These are phyloP conservation scores for Xylaria sp. DNA, from an alignment of 2,329 filamentous ascomycete species.

Conservation along the genomic window DNA sequence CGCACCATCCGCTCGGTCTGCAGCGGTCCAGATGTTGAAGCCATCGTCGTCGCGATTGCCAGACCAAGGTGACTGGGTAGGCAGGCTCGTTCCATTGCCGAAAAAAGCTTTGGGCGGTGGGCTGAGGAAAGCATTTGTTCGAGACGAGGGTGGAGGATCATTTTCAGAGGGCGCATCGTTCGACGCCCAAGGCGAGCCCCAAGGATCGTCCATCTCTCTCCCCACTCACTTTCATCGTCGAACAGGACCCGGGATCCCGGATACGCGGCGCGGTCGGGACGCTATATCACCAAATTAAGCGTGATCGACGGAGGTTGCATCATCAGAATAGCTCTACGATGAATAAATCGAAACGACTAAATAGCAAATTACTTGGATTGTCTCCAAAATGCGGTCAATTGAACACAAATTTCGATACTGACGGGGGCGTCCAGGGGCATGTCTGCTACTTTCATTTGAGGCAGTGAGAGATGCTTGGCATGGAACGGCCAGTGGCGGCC, in stretches of 20 bases:
- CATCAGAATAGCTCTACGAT: neutral
- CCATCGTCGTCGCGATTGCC: conserved; percentile 52
- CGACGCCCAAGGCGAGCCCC: conserved; percentile 69
- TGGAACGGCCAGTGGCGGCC: neutral
- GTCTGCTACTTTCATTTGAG: conserved; percentile 24
- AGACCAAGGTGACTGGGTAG: conserved; percentile 55
- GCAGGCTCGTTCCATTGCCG: conserved; percentile 47
- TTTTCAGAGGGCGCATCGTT: conserved; percentile 51
- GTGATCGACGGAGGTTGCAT: conserved; percentile 19
- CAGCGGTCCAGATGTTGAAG: conserved; percentile 53
- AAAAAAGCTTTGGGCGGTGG: conserved; percentile 57
- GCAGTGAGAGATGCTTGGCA: conserved; percentile 31
- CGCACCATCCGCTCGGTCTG: conserved; percentile 42
- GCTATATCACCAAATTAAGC: conserved; percentile 12
- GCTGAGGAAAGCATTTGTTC: conserved; percentile 51
- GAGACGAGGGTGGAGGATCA: conserved; percentile 46
- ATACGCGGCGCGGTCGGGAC: conserved; percentile 19
- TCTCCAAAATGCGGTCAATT: conserved; percentile 9
- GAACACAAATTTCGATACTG: neutral
- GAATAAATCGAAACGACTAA: neutral
- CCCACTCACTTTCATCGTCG: conserved; percentile 46
- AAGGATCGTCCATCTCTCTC: conserved; percentile 69
- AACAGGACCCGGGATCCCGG: conserved; percentile 28
- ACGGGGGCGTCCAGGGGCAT: conserved; percentile 20
- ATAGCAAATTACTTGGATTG: neutral